Conservation (phyloP, 2,329 filamentous ascomycete genomes). For the Diaporthe aspalathi region DNA sequence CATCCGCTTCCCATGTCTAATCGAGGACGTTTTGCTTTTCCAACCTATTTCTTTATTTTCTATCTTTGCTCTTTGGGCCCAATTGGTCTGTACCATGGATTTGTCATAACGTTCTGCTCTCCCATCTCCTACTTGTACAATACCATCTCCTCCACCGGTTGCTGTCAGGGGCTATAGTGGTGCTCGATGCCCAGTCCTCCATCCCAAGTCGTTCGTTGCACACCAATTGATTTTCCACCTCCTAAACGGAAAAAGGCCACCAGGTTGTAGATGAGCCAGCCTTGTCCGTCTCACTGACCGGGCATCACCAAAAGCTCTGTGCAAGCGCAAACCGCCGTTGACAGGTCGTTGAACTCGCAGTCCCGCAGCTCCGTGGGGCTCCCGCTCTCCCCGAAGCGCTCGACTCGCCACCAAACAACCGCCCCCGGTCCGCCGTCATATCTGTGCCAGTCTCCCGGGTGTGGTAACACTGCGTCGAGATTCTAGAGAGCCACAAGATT, state of each 20-base stretch:
- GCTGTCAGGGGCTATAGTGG: slow-evolving; percentile 34
- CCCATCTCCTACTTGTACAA: slow-evolving; percentile 41
- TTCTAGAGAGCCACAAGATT: slow-evolving; percentile 8
- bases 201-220: slow-evolving; percentile 39
- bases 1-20: slow-evolving; percentile 51
- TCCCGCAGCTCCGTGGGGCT: slow-evolving; percentile 19
- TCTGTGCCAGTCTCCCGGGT: slow-evolving; percentile 21
- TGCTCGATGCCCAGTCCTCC: slow-evolving; percentile 39
- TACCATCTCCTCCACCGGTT: slow-evolving; percentile 36
- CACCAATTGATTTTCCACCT: slow-evolving; percentile 35
- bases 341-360: slow-evolving; percentile 26
- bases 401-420: slow-evolving; percentile 18
- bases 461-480: slow-evolving; percentile 4
- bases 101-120: slow-evolving; percentile 50
- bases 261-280: slow-evolving; percentile 25
- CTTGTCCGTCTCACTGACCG: slow-evolving; percentile 15
- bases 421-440: slow-evolving; percentile 15
- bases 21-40: slow-evolving; percentile 31
- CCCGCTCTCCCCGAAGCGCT: neutral
- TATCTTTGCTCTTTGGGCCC: slow-evolving; percentile 44
- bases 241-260: slow-evolving; percentile 35
- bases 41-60: slow-evolving; percentile 37
- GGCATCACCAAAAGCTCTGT: neutral
- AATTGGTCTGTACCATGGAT: slow-evolving; percentile 53
- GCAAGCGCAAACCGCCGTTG: slow-evolving; percentile 9